phyloP scores from a whole-genome alignment of 2,329 filamentous ascomycete species.

The Alternaria sp. region DNA sequence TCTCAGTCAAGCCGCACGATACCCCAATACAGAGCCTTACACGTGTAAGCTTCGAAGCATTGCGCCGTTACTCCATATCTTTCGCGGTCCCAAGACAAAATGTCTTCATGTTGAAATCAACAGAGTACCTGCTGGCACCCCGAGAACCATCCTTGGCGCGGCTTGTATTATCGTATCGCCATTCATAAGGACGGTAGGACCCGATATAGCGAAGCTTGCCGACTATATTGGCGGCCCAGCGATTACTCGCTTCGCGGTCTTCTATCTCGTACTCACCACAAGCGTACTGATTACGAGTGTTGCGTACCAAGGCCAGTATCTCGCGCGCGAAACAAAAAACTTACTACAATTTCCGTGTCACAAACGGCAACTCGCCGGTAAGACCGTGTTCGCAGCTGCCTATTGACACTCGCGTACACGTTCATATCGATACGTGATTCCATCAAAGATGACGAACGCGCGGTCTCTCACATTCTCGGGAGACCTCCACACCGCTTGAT shows the following conservation, averaged over 20 bases:
- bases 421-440: slow-evolving; percentile 44
- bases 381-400: slow-evolving; percentile 9
- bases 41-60: neutral
- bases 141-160: neutral
- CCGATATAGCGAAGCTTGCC: neutral
- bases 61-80: neutral
- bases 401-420: slow-evolving; percentile 24
- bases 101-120: neutral
- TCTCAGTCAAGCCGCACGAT: neutral
- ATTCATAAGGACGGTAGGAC: neutral
- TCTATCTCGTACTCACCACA: neutral
- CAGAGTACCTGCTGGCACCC: neutral
- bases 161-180: neutral
- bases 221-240: neutral
- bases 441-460: slow-evolving; percentile 52
- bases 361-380: neutral
- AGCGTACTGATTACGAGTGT: neutral
- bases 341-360: neutral
- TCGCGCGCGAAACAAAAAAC: neutral
- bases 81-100: neutral
- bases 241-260: neutral
- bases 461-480: slow-evolving; percentile 55
- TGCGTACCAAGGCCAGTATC: neutral
- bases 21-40: neutral
- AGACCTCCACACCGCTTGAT: slow-evolving; percentile 46